Evolutionary conservation across 345 rosid genomes (phyloP).

Genomic region (Salix caprea): DNA sequence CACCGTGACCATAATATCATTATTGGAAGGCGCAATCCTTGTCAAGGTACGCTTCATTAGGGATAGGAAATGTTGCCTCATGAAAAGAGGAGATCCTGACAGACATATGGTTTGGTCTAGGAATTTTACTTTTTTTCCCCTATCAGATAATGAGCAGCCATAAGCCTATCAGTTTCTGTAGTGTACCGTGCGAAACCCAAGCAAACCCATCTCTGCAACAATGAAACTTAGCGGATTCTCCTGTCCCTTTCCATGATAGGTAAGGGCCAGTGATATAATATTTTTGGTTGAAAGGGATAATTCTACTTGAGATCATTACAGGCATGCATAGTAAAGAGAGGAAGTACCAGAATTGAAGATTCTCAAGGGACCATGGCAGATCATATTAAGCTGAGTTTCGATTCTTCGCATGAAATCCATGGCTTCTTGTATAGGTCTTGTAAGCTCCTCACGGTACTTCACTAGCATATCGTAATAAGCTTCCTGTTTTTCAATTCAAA

Average conservation of each 20-base stretch:
- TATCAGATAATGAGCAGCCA: neutral
- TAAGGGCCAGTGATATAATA: neutral
- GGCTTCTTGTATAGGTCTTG: constrained; percentile 92
- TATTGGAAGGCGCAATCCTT: constrained; percentile 10
- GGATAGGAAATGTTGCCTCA: constrained; percentile 9
- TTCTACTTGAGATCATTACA: too few species aligned
- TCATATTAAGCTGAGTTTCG: constrained; percentile 81
- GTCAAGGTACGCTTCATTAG: constrained; percentile 15
- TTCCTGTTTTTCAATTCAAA: constrained; percentile 42
- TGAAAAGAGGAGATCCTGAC: constrained; percentile 7
- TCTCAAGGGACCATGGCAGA: constrained; percentile 65
- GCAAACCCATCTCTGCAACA: constrained; percentile 17
- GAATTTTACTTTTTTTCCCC: neutral
- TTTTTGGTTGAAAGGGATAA: too few species aligned
- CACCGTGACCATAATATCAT: neutral
- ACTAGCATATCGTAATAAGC: constrained; percentile 94
- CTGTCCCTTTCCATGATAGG: constrained; percentile 5
- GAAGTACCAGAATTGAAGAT: constrained; percentile 71
- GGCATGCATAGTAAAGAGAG: neutral
- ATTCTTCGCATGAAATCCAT: constrained; percentile 96
- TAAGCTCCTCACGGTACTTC: constrained; percentile 87
- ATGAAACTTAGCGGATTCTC: constrained; percentile 5
- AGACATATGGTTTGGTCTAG: constrained; percentile 4
- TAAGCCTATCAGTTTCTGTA: neutral
- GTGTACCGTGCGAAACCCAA: neutral